These are phyloP conservation scores for Raphanus raphanistrum DNA, from an alignment of 345 rosid genomes.

Conservation along the genomic window DNA sequence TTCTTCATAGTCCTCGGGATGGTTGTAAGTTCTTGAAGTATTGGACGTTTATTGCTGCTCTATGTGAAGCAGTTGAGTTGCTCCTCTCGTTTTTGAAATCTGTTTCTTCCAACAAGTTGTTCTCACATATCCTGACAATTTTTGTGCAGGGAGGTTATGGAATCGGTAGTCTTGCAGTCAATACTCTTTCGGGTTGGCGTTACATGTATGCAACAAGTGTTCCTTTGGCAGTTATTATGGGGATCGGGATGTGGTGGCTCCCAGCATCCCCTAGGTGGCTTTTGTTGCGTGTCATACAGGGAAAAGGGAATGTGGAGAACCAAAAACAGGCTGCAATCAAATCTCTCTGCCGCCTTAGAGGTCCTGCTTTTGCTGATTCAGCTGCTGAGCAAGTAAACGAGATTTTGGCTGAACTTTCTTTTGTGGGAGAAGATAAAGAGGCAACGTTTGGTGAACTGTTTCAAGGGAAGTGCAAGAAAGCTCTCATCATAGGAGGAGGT, in stretches of 20 bases:
- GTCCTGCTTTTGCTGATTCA: slow-evolving; percentile 59
- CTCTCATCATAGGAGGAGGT: slow-evolving; percentile 82
- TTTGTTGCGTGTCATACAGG: slow-evolving; percentile 66
- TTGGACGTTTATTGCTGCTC: background rate
- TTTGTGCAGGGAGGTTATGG: slow-evolving; percentile 84
- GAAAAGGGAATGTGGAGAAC: slow-evolving; percentile 63
- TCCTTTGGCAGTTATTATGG: slow-evolving; percentile 88
- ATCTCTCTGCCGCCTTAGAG: slow-evolving; percentile 75
- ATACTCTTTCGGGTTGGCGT: slow-evolving; percentile 75
- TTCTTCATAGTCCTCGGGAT: slow-evolving; percentile 95
- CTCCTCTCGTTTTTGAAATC: slow-evolving; percentile 1
- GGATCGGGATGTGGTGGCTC: slow-evolving; percentile 93
- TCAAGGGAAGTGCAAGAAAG: slow-evolving; percentile 87
- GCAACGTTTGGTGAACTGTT: slow-evolving; percentile 61
- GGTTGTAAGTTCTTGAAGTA: slow-evolving; percentile 76
- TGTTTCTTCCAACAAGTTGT: background rate
- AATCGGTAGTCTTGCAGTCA: slow-evolving; percentile 75
- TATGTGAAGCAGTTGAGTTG: slow-evolving; percentile 1
- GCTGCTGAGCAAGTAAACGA: slow-evolving; percentile 73
- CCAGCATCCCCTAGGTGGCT: slow-evolving; percentile 98
- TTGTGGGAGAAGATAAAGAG: slow-evolving; percentile 72
- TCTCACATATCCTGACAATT: background rate
- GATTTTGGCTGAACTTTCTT: slow-evolving; percentile 67
- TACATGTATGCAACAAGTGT: slow-evolving; percentile 83
- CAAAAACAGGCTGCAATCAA: slow-evolving; percentile 60